phyloP scores from a whole-genome alignment of 1,284 basidiomycete species.

The Fomitopsis pinicola region DNA sequence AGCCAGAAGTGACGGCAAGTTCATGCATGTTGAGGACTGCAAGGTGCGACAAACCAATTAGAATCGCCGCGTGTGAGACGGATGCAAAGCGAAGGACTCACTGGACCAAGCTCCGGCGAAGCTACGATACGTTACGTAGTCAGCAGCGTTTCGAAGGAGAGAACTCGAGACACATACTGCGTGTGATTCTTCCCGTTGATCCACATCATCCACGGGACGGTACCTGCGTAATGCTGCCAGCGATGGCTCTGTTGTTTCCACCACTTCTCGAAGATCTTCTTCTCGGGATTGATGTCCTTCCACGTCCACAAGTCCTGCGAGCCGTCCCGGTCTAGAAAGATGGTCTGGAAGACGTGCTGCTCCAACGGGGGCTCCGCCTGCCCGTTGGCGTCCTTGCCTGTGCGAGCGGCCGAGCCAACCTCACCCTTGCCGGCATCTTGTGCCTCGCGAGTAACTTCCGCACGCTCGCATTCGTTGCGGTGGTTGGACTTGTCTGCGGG shows the following conservation, averaged over 20 bases:
- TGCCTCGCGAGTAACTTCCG: slow-evolving; percentile 11
- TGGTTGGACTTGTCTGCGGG: slow-evolving; percentile 15
- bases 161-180: slow-evolving; percentile 32
- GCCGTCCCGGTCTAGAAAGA: slow-evolving; percentile 53
- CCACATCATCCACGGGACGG: slow-evolving; percentile 59
- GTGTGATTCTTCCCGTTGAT: slow-evolving; percentile 51
- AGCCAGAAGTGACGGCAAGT: slow-evolving; percentile 54
- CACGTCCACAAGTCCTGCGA: slow-evolving; percentile 47
- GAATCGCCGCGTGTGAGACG: slow-evolving; percentile 4
- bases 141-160: slow-evolving; percentile 20
- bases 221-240: slow-evolving; percentile 53
- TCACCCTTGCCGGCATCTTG: slow-evolving; percentile 14
- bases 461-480: slow-evolving; percentile 17
- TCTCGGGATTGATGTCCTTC: slow-evolving; percentile 43
- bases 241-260: slow-evolving; percentile 61
- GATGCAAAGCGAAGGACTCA: slow-evolving; percentile 9
- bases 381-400: slow-evolving; percentile 19
- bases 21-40: slow-evolving; percentile 50
- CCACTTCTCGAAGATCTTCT: slow-evolving; percentile 53
- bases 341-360: slow-evolving; percentile 61
- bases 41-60: slow-evolving; percentile 3
- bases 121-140: slow-evolving; percentile 14
- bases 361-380: slow-evolving; percentile 28
- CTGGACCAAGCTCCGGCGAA: slow-evolving; percentile 38
- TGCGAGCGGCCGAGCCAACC: slow-evolving; percentile 16